A percentile compares a stretch with the other conserved stretches of the same genome.
These are phyloP conservation scores for Cyclostephanos invisitatus DNA, from an alignment of 108 stramenopile species.

Conservation along the genomic window DNA sequence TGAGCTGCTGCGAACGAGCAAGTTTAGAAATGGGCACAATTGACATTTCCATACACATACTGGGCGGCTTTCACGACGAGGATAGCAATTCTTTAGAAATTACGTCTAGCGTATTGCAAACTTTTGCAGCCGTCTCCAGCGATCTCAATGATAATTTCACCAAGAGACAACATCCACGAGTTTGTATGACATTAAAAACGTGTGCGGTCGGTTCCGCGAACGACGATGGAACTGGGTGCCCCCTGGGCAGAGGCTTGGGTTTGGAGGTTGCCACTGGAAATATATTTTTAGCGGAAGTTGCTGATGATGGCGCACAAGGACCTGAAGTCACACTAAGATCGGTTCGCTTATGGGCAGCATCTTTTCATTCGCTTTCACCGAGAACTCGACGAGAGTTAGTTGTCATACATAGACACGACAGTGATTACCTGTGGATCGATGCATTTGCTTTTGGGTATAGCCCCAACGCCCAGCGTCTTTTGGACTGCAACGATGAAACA, in stretches of 20 bases:
- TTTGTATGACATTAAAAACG: constrained; percentile 67
- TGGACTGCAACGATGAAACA: constrained; percentile 57
- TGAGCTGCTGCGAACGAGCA: background rate
- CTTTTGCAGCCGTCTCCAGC: constrained; percentile 56
- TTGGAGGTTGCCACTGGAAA: constrained; percentile 56
- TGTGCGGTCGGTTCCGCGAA: constrained; percentile 64
- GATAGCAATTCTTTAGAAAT: constrained; percentile 53
- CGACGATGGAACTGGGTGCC: constrained; percentile 54
- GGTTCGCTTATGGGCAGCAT: constrained; percentile 61
- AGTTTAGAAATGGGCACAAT: constrained; percentile 18
- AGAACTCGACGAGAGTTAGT: constrained; percentile 18
- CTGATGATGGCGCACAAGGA: constrained; percentile 37
- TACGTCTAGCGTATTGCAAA: constrained; percentile 56
- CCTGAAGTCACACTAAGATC: constrained; percentile 59
- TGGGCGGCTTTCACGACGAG: constrained; percentile 79
- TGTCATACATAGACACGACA: constrained; percentile 47
- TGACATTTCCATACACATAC: constrained; percentile 70
- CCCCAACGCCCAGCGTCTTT: constrained; percentile 43
- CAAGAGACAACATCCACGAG: background rate
- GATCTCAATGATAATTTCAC: constrained; percentile 27
- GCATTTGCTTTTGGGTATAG: constrained; percentile 59
- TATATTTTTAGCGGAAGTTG: constrained; percentile 63
- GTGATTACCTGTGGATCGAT: constrained; percentile 42
- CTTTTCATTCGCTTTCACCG: constrained; percentile 17
- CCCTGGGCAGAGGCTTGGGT: constrained; percentile 77